Conservation (phyloP, 2,329 filamentous ascomycete species). For the Aspergillus latus region DNA sequence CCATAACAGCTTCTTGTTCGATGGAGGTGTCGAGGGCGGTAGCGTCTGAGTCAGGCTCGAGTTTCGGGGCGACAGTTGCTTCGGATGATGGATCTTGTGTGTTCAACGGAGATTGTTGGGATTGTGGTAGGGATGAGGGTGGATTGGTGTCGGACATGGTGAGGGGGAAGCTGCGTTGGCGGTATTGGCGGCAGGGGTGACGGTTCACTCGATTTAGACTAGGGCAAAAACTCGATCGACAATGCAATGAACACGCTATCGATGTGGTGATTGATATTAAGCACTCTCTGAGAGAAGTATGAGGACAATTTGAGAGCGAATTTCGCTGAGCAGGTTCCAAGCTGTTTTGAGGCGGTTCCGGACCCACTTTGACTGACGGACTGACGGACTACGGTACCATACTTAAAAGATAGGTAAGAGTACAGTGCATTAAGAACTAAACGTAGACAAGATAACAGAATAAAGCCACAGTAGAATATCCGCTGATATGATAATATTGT, state of each 20-base stretch:
- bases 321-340: not conserved
- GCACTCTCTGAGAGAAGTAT: not conserved
- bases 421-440: not conserved
- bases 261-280: not conserved
- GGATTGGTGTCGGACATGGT: constrained; percentile 36
- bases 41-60: constrained; percentile 27
- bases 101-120: constrained; percentile 10
- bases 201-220: constrained; percentile 1
- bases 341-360: constrained; percentile 2
- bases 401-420: not conserved
- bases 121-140: constrained; percentile 26
- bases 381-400: not conserved
- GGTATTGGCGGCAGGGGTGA: constrained; percentile 20
- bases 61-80: constrained; percentile 22
- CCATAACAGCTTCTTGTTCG: constrained; percentile 41
- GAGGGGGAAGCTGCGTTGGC: constrained; percentile 5
- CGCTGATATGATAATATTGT: constrained; percentile 1
- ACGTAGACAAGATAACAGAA: not conserved
- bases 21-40: constrained; percentile 34
- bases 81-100: constrained; percentile 15
- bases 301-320: constrained; percentile 2
- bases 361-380: constrained; percentile 4
- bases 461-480: not conserved
- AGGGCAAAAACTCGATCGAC: not conserved
- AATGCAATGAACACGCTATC: not conserved